phyloP scores from a whole-genome alignment of 2,329 filamentous ascomycete species.

The Diaporthe ampelina region DNA sequence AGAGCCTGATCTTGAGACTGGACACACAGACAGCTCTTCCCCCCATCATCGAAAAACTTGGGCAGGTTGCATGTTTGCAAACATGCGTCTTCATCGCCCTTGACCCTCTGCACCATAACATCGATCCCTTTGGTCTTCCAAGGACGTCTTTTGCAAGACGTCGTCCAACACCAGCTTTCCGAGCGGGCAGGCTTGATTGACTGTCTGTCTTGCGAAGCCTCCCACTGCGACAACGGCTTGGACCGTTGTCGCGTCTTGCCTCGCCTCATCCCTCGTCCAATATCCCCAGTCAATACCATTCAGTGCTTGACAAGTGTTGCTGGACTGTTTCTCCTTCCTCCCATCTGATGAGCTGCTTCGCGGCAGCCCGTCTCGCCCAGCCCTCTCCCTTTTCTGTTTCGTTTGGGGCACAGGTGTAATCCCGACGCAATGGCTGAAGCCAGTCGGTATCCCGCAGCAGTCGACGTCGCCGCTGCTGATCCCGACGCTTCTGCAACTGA shows the following conservation, averaged over 20 bases:
- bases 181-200: neutral
- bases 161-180: constrained; percentile 6
- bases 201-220: neutral
- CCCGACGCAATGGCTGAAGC: constrained; percentile 38
- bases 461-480: constrained; percentile 35
- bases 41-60: neutral
- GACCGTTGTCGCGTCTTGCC: constrained; percentile 38
- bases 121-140: constrained; percentile 5
- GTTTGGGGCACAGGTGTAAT: neutral
- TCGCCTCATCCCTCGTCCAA: neutral
- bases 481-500: constrained; percentile 39
- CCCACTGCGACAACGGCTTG: constrained; percentile 35
- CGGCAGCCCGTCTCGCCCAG: neutral
- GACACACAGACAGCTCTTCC: neutral
- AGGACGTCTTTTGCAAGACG: constrained; percentile 15
- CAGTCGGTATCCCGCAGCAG: constrained; percentile 17
- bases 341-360: constrained; percentile 31
- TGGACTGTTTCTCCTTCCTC: constrained; percentile 35
- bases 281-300: neutral
- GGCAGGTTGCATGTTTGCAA: neutral
- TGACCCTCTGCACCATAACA: neutral
- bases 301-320: constrained; percentile 43
- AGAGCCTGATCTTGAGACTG: neutral
- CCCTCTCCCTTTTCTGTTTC: constrained; percentile 38
- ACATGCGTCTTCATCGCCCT: neutral